A percentile compares a stretch with the other conserved stretches of the same genome.
These are phyloP conservation scores for Mycena metata DNA, from an alignment of 768 basidiomycete species.

Conservation along the genomic window DNA sequence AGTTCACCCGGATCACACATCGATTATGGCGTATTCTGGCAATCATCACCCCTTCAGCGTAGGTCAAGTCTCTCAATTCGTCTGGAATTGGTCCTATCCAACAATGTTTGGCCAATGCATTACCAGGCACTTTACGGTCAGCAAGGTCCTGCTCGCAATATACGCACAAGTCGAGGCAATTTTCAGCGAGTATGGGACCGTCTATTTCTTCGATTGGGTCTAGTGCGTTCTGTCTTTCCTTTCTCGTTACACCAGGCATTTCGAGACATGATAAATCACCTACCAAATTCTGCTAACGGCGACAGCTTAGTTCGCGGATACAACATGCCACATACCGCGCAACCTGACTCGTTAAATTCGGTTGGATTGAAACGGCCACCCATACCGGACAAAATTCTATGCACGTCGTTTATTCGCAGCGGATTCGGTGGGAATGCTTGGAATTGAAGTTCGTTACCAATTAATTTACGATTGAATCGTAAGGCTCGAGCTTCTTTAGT, in stretches of 20 bases:
- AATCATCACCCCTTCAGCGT: background rate
- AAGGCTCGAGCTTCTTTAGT: too few relatives aligned
- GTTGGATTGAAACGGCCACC: background rate
- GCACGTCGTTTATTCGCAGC: background rate
- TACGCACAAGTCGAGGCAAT: background rate
- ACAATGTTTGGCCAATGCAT: background rate
- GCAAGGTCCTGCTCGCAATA: too few relatives aligned
- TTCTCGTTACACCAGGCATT: background rate
- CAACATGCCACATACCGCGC: background rate
- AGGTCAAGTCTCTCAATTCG: background rate
- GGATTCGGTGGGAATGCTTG: background rate
- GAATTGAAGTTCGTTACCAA: too few relatives aligned
- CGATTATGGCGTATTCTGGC: background rate
- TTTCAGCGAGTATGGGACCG: background rate
- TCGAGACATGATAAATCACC: background rate
- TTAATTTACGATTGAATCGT: too few relatives aligned
- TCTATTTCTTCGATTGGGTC: background rate
- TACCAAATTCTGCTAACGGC: background rate
- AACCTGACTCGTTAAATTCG: background rate
- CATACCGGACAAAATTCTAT: background rate
- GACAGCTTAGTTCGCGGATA: background rate
- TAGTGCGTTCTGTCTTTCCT: background rate
- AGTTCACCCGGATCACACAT: constrained; percentile 9
- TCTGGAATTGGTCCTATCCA: background rate
- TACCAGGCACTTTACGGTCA: background rate